Evolutionary conservation across 2,329 filamentous ascomycete genomes (phyloP).

Genomic region (Alternaria longipes): DNA sequence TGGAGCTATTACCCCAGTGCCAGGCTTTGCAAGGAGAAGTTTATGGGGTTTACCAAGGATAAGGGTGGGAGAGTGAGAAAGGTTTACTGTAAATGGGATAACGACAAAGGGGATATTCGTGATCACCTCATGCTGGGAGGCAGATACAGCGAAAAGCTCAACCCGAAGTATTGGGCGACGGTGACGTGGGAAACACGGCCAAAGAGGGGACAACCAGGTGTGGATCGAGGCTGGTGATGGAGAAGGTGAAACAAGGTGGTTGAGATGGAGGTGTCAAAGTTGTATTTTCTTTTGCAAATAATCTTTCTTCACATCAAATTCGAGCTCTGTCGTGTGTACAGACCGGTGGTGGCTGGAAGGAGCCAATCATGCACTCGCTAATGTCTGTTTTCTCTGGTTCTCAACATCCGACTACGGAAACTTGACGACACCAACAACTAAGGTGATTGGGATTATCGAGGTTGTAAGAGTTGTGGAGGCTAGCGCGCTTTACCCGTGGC

Average conservation of each 20-base stretch:
- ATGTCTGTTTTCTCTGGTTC: no score
- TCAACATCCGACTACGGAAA: no score
- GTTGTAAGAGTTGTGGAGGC: constrained; percentile 10
- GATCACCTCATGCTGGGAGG: constrained; percentile 3
- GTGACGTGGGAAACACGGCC: constrained; percentile 12
- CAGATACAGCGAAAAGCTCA: not conserved
- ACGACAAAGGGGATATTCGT: not conserved
- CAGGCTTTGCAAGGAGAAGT: not conserved
- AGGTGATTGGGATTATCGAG: not conserved
- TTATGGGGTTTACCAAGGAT: not conserved
- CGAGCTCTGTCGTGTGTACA: no score
- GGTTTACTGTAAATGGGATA: constrained; percentile 1
- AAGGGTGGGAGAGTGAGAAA: constrained; percentile 1
- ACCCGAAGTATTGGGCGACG: not conserved
- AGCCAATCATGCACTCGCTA: no score
- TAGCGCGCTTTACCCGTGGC: constrained; percentile 12
- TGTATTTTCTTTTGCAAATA: not conserved
- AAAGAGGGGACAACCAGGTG: constrained; percentile 1
- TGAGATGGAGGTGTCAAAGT: not conserved
- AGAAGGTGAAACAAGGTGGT: no score
- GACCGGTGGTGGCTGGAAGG: no score
- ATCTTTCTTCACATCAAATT: no score
- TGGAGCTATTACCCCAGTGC: not conserved
- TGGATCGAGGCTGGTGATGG: not conserved
- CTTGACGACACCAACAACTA: no score